Base-by-base conservation (phyloP, 1,284 basidiomycete species). In the Ustanciosporium gigantosporum region DNA sequence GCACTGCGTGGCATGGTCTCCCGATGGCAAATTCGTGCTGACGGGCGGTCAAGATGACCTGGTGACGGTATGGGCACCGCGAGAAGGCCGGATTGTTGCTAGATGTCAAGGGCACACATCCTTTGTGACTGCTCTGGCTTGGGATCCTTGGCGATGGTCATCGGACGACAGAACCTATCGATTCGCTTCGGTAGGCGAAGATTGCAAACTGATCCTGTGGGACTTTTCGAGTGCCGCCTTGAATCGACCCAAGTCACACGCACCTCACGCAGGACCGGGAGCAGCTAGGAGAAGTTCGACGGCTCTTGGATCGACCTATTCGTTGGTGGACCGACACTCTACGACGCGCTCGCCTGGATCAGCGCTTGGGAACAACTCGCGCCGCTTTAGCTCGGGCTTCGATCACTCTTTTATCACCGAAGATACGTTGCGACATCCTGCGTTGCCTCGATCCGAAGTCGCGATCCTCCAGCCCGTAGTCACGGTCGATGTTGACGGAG, bases 51-150 rank as follows among this genome's bases (percentile, higher is more conserved):
- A 97, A 81, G 94, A 98, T 75, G 94, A 98, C 73, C 83, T 98
- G 11, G 82, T 96, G 38, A 94, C 92, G 1, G 50, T 77, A 2
- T 77, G 67, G 60, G 53, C 68, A 4, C 66, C 66, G 0, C 27
- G 68, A 4, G 72, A 74, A 31, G 66, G 68, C 9, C 47, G 70
- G 8, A 86, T 97, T 13, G 86, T 98, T n/a, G 94, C 94, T 3
- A 84, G 93, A 39, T 96, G 93, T 80, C 92, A 96, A 79, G 95
- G 94, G 0, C 94, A 98, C 76, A 88, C 90, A 0, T 93, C 90
- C 1, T 97, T 95, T 73, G 89, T 98, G 4, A 88, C 90, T 0
- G 83, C 85, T 3, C 83, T 97, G 8, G 88, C 89, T 0, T 98
- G 96, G 76, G 95, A 98, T 79, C 86, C 89, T 13, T 76, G 73